Percentiles rank a stretch among this genome's conserved stretches.
Conservation (phyloP, 2,329 filamentous ascomycete species). For the Gaeumannomyces sp. region DNA sequence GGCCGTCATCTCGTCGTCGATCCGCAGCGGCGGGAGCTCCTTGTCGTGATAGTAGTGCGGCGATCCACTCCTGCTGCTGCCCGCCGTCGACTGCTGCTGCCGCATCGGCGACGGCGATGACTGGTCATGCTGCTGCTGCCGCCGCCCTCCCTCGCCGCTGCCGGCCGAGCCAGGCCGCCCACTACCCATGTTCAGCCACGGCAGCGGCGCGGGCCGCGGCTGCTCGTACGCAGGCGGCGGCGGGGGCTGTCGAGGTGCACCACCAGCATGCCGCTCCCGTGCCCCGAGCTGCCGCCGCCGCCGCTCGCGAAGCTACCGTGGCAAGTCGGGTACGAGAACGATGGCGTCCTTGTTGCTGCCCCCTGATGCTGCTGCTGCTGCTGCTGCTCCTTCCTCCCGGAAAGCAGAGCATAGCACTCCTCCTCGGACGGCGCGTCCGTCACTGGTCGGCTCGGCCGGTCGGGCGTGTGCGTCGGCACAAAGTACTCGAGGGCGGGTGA, state of each 20-base stretch:
- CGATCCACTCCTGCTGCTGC: background rate
- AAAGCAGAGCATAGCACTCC: conserved; percentile 18
- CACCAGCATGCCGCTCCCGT: background rate
- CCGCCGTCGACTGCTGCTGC: too few relatives aligned
- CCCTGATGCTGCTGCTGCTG: background rate
- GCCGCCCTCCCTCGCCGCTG: too few relatives aligned
- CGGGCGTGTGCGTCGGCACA: conserved; percentile 19
- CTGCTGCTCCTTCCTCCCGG: conserved; percentile 1
- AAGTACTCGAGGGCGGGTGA: background rate
- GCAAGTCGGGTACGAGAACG: background rate
- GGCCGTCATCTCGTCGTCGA: too few relatives aligned
- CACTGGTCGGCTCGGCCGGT: conserved; percentile 18
- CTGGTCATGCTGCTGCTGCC: background rate
- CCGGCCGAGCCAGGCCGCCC: too few relatives aligned
- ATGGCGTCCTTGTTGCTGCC: background rate
- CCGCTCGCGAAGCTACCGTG: background rate
- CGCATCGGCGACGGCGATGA: background rate
- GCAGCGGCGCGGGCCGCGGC: background rate
- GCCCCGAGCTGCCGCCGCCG: background rate
- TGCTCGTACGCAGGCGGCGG: background rate
- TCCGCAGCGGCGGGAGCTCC: background rate
- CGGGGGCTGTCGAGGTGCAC: background rate
- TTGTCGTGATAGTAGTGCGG: background rate
- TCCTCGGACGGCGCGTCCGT: conserved; percentile 22
- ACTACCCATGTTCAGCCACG: too few relatives aligned